These are phyloP conservation scores for Suhomyces wounanorum DNA, from an alignment of 1,139 yeast species.

Conservation along the genomic window DNA sequence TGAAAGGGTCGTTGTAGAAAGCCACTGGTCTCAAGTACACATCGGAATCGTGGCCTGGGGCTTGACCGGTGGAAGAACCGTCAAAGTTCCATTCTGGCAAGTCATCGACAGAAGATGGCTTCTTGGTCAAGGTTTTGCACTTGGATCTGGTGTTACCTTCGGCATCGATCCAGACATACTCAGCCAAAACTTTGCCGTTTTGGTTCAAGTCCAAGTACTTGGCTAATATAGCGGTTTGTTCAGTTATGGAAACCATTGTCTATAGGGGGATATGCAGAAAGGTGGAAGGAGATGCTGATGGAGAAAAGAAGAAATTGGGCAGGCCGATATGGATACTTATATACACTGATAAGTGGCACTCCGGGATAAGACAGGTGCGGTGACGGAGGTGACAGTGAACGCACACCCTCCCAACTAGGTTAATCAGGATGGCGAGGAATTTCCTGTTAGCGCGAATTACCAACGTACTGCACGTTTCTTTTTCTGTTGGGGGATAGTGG, in stretches of 20 bases:
- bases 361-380: background rate
- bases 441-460: background rate
- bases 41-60: slow-evolving; percentile 97
- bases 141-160: slow-evolving; percentile 91
- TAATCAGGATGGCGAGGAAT: background rate
- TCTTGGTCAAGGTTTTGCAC: slow-evolving; percentile 79
- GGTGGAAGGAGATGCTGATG: slow-evolving; percentile 1
- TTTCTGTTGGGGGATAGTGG: slow-evolving; percentile 2
- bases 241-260: slow-evolving; percentile 48
- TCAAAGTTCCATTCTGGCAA: slow-evolving; percentile 99
- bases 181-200: slow-evolving; percentile 86
- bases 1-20: slow-evolving; percentile 93
- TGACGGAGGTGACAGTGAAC: slow-evolving; percentile 1
- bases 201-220: slow-evolving; percentile 86
- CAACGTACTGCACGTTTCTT: slow-evolving; percentile 1
- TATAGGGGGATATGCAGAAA: slow-evolving; percentile 4
- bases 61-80: slow-evolving; percentile 98
- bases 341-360: slow-evolving; percentile 2
- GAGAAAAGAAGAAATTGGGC: slow-evolving; percentile 1
- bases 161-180: slow-evolving; percentile 97
- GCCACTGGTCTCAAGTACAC: slow-evolving; percentile 93
- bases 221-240: slow-evolving; percentile 74
- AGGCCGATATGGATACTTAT: slow-evolving; percentile 1
- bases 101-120: slow-evolving; percentile 74
- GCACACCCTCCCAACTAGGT: background rate